These are phyloP conservation scores for Nicotiana paniculata DNA, from an alignment of 257 asterid genomes.

Conservation along the genomic window DNA sequence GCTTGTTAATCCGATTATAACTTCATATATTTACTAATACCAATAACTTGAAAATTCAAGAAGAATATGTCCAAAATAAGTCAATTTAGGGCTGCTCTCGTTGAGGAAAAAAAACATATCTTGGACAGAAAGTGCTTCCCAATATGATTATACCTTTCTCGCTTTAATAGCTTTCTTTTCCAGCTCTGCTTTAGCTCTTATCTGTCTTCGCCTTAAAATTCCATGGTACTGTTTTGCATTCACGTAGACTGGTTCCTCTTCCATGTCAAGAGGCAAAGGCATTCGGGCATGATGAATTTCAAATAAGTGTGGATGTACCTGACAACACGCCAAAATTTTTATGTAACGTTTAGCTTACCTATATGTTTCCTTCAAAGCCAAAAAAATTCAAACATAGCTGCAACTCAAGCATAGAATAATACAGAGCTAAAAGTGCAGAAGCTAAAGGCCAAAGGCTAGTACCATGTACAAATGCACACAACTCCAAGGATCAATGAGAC, in stretches of 20 bases:
- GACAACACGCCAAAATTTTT: not conserved
- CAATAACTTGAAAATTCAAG: not conserved
- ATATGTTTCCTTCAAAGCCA: not conserved
- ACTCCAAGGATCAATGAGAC: not conserved
- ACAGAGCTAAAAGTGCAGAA: not conserved
- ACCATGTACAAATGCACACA: slow-evolving; percentile 2
- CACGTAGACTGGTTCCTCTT: slow-evolving; percentile 82
- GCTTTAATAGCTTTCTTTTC: slow-evolving; percentile 56
- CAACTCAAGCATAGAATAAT: not conserved
- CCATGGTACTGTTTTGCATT: slow-evolving; percentile 82
- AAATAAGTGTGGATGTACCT: slow-evolving; percentile 60
- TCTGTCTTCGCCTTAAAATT: slow-evolving; percentile 68
- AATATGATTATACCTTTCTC: slow-evolving; percentile 45
- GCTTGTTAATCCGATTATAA: not conserved
- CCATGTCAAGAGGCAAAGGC: slow-evolving; percentile 78
- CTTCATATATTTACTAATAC: not conserved
- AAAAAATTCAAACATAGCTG: not conserved
- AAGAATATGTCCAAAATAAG: not conserved
- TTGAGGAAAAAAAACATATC: not conserved
- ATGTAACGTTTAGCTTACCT: not conserved
- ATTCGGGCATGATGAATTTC: slow-evolving; percentile 61
- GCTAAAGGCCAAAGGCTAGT: not conserved
- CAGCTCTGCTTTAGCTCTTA: slow-evolving; percentile 77
- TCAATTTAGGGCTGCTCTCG: not conserved
- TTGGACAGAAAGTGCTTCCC: not conserved